Conservation (phyloP, 2,329 filamentous ascomycete genomes). For the Diaporthe amygdali region DNA sequence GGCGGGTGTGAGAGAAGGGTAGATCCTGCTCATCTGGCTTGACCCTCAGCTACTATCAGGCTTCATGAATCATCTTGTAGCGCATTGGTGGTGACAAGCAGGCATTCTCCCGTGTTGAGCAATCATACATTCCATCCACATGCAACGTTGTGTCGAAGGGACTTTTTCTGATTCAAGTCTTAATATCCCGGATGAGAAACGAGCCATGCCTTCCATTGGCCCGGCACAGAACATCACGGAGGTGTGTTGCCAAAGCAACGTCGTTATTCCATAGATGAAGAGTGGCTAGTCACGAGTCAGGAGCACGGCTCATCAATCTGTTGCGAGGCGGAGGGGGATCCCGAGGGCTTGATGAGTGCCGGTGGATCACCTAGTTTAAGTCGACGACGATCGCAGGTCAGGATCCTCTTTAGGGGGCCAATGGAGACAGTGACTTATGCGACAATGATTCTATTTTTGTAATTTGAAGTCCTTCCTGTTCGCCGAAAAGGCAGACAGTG, state of each 20-base stretch:
- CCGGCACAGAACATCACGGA: neutral
- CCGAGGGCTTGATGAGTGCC: neutral
- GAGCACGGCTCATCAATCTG: neutral
- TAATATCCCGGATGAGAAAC: neutral
- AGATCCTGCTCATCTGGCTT: neutral
- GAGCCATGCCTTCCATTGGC: neutral
- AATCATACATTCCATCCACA: neutral
- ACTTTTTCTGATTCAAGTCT: neutral
- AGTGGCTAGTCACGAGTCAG: neutral
- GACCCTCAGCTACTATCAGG: neutral
- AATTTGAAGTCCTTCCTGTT: neutral
- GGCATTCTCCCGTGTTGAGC: neutral
- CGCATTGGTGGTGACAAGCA: neutral
- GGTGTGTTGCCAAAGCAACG: neutral
- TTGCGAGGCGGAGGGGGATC: neutral
- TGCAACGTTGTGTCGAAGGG: neutral
- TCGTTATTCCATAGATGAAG: neutral
- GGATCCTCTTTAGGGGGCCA: conserved; percentile 4
- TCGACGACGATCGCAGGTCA: neutral
- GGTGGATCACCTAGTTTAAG: conserved; percentile 2
- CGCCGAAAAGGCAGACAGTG: neutral
- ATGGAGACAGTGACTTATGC: neutral
- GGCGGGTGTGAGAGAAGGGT: neutral
- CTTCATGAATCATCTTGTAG: neutral
- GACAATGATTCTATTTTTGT: neutral